phyloP scores from a whole-genome alignment of 768 basidiomycete species.

The Kwoniella dendrophila region DNA sequence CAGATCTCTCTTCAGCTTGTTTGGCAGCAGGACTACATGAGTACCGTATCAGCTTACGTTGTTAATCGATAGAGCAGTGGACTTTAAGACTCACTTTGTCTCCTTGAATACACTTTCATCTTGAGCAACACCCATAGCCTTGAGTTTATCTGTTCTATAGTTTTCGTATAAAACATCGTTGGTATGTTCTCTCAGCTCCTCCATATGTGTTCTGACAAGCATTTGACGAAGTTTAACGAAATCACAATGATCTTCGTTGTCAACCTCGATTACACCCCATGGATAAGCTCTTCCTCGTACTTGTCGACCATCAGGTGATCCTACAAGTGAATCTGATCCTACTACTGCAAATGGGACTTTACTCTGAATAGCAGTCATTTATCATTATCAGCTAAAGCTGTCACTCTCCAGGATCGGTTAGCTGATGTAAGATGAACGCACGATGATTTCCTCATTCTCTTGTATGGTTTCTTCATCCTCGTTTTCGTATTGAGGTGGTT shows the following conservation, averaged over 20 bases:
- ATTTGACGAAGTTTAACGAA: conserved; percentile 99
- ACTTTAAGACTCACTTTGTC: conserved; percentile 86
- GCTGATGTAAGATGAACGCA: conserved; percentile 36
- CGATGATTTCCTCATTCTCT: conserved; percentile 89
- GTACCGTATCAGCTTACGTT: background rate
- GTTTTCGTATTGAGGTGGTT: conserved; percentile 94
- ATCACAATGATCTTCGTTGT: conserved; percentile 98
- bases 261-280: conserved; percentile 98
- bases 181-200: conserved; percentile 95
- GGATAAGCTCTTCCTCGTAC: conserved; percentile 95
- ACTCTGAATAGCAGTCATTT: conserved; percentile 58
- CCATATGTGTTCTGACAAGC: conserved; percentile 99
- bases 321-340: conserved; percentile 82
- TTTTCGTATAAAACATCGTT: conserved; percentile 96
- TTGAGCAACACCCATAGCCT: conserved; percentile 97
- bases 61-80: background rate
- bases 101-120: conserved; percentile 98
- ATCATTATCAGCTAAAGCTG: background rate
- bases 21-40: conserved; percentile 83
- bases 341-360: conserved; percentile 99
- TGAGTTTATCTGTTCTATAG: conserved; percentile 93
- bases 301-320: conserved; percentile 81
- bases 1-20: conserved; percentile 89
- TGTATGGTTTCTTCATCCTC: conserved; percentile 98
- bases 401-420: background rate